phyloP scores from a whole-genome alignment of 2,329 filamentous ascomycete species.

The Trichoderma sp. region DNA sequence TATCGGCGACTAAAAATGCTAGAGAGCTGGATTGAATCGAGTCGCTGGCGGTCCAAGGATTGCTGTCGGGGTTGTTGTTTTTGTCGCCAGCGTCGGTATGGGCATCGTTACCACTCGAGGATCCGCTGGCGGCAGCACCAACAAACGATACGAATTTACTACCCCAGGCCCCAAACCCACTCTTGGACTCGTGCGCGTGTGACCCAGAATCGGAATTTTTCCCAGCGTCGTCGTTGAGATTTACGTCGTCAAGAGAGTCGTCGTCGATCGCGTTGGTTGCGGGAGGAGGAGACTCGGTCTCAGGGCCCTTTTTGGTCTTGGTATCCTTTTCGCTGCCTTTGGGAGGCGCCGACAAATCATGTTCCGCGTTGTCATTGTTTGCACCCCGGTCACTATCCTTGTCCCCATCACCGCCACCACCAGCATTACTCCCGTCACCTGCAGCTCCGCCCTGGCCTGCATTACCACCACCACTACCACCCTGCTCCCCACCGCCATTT shows the following conservation, averaged over 20 bases:
- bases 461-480: conserved; percentile 21
- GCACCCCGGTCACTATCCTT: conserved; percentile 38
- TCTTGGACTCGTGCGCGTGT: conserved; percentile 47
- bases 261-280: conserved; percentile 44
- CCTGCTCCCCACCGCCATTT: conserved; percentile 25
- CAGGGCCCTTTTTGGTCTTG: conserved; percentile 30
- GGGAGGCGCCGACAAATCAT: conserved; percentile 28
- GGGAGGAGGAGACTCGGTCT: conserved; percentile 29
- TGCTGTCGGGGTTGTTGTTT: conserved; percentile 46
- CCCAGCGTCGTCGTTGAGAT: conserved; percentile 59
- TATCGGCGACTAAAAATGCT: conserved; percentile 49
- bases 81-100: conserved; percentile 39
- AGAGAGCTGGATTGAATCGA: conserved; percentile 54
- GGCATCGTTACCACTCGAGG: conserved; percentile 39
- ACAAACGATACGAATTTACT: conserved; percentile 57
- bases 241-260: conserved; percentile 65
- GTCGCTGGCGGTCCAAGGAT: conserved; percentile 51
- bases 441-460: conserved; percentile 23
- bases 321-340: conserved; percentile 46
- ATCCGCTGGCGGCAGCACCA: conserved; percentile 13
- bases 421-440: conserved; percentile 23
- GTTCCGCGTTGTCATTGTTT: conserved; percentile 29
- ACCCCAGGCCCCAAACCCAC: conserved; percentile 59
- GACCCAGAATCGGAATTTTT: conserved; percentile 60
- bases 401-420: conserved; percentile 36